Evolutionary conservation across 2,329 filamentous ascomycete species (phyloP).

Genomic region (Apiospora kogelbergensis): DNA sequence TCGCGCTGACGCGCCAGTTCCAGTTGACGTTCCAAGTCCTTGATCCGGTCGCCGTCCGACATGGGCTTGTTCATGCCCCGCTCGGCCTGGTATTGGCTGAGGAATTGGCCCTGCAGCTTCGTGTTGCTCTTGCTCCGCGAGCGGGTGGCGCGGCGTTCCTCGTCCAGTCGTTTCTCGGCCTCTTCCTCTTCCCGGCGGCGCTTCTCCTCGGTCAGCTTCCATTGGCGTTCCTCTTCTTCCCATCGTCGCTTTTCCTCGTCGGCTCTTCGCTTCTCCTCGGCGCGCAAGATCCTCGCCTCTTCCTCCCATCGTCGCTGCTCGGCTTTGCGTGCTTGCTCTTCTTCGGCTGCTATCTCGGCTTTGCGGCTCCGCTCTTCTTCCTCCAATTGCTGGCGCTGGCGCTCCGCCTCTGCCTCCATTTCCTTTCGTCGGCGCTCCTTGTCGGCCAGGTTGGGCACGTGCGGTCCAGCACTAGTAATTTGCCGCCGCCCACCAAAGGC

Average conservation of each 20-base stretch:
- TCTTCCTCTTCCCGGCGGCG: conserved; percentile 72
- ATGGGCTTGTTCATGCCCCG: conserved; percentile 46
- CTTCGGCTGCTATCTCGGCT: conserved; percentile 54
- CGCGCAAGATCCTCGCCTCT: conserved; percentile 59
- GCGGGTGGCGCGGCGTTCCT: conserved; percentile 58
- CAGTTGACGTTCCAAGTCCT: conserved; percentile 74
- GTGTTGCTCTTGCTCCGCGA: conserved; percentile 62
- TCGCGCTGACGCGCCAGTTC: conserved; percentile 63
- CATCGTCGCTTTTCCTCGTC: conserved; percentile 71
- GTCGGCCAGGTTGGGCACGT: conserved; percentile 78
- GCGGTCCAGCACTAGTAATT: conserved; percentile 80
- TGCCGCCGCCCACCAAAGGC: conserved; percentile 89
- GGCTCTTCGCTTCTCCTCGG: conserved; percentile 61
- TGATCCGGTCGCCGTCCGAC: conserved; percentile 65
- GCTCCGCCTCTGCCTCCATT: conserved; percentile 58
- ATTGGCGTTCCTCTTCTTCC: conserved; percentile 75
- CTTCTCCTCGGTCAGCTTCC: conserved; percentile 74
- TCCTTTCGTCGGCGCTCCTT: conserved; percentile 71
- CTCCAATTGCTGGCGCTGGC: conserved; percentile 54
- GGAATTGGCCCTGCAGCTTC: conserved; percentile 76
- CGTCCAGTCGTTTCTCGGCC: conserved; percentile 62
- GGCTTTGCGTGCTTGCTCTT: conserved; percentile 58
- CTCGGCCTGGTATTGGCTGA: conserved; percentile 83
- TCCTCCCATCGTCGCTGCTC: conserved; percentile 69
- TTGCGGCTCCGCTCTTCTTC: conserved; percentile 49